Evolutionary conservation across 1,284 basidiomycete genomes (phyloP).

Genomic region (Ganoderma leucocontextum): DNA sequence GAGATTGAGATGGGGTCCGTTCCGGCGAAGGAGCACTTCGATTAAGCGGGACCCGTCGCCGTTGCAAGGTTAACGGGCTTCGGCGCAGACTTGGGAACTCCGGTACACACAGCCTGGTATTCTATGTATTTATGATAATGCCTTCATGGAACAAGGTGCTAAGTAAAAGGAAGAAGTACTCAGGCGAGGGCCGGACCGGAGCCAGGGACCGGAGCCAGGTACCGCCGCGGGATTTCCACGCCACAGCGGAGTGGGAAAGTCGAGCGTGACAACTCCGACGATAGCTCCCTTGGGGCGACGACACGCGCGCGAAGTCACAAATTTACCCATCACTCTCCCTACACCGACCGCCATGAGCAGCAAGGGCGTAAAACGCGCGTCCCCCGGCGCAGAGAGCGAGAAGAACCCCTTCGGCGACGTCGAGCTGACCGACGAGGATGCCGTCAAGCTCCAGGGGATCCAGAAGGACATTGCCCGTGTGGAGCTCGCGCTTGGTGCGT

Average conservation of each 20-base stretch:
- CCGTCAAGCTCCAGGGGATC: slow-evolving; percentile 65
- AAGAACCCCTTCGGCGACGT: slow-evolving; percentile 72
- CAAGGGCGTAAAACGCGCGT: slow-evolving; percentile 75
- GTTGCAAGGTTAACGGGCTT: background rate
- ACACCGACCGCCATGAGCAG: slow-evolving; percentile 35
- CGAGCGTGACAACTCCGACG: slow-evolving; percentile 36
- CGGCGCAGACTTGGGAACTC: background rate
- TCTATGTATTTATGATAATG: slow-evolving; percentile 33
- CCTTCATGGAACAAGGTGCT: slow-evolving; percentile 4
- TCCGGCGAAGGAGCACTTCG: slow-evolving; percentile 69
- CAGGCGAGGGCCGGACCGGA: background rate
- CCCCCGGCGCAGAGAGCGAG: slow-evolving; percentile 73
- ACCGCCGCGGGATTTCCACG: slow-evolving; percentile 9
- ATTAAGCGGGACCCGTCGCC: slow-evolving; percentile 52
- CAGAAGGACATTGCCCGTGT: slow-evolving; percentile 72
- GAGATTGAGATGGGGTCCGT: slow-evolving; percentile 63
- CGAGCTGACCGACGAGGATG: slow-evolving; percentile 74
- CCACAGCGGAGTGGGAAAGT: slow-evolving; percentile 34
- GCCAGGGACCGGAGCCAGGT: background rate
- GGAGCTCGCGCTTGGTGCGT: slow-evolving; percentile 76
- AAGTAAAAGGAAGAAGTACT: background rate
- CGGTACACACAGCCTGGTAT: slow-evolving; percentile 17
- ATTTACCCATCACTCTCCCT: slow-evolving; percentile 35
- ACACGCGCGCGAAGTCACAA: slow-evolving; percentile 31
- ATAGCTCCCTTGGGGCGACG: slow-evolving; percentile 22